These are phyloP conservation scores for Serendipita sp. DNA, from an alignment of 768 basidiomycete genomes.

Conservation along the genomic window DNA sequence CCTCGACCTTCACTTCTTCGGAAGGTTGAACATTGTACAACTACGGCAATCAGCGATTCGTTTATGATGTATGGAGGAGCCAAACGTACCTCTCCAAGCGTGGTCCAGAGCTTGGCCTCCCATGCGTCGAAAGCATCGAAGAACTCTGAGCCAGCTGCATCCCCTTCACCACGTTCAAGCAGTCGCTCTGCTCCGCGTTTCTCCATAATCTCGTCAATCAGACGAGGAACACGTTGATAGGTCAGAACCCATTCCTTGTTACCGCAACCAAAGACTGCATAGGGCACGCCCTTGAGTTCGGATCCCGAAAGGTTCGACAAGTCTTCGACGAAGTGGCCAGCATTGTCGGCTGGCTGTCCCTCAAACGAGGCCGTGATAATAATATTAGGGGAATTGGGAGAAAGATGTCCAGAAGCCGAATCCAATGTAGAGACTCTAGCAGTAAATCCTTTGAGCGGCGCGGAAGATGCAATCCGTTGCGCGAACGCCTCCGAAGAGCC, in stretches of 20 bases:
- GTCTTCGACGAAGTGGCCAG: slow-evolving; percentile 29
- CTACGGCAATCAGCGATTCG: slow-evolving; percentile 5
- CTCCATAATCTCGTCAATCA: slow-evolving; percentile 24
- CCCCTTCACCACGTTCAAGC: slow-evolving; percentile 24
- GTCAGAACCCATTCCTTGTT: slow-evolving; percentile 34
- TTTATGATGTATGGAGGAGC: slow-evolving; percentile 15
- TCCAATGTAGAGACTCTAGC: slow-evolving; percentile 27
- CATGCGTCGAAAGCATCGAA: slow-evolving; percentile 31
- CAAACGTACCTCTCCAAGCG: slow-evolving; percentile 19
- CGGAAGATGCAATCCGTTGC: slow-evolving; percentile 26
- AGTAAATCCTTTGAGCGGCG: slow-evolving; percentile 25
- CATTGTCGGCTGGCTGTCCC: slow-evolving; percentile 35
- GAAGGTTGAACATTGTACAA: slow-evolving; percentile 6
- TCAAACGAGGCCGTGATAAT: slow-evolving; percentile 34
- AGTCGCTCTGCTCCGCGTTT: slow-evolving; percentile 24
- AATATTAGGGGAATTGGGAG: slow-evolving; percentile 29
- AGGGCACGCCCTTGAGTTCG: slow-evolving; percentile 20
- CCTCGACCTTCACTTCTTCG: background rate
- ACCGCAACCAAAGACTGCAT: slow-evolving; percentile 34
- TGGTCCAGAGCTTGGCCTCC: slow-evolving; percentile 24
- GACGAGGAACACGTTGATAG: slow-evolving; percentile 29
- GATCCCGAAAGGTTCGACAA: slow-evolving; percentile 18
- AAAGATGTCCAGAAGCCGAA: slow-evolving; percentile 21
- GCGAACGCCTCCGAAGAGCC: slow-evolving; percentile 35
- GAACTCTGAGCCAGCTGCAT: slow-evolving; percentile 27